phyloP scores from a whole-genome alignment of 1,139 yeast species.

The Ogataea hybrid region DNA sequence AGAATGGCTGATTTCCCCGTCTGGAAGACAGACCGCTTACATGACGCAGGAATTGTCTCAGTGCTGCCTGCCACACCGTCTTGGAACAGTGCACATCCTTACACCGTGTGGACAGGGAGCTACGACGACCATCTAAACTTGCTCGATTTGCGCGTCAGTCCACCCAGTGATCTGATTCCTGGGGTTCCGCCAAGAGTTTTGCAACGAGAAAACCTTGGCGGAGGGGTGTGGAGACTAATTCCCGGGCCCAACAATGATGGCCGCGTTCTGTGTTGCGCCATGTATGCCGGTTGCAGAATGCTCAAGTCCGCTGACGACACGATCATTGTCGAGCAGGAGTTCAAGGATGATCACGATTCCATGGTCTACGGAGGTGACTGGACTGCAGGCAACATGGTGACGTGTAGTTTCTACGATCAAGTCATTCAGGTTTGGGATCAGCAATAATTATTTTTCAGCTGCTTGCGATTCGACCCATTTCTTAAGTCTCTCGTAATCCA shows the following conservation, averaged over 20 bases:
- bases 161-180: slow-evolving; percentile 41
- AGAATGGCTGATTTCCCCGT: slow-evolving; percentile 41
- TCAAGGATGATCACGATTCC: slow-evolving; percentile 76
- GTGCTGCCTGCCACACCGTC: slow-evolving; percentile 44
- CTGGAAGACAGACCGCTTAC: slow-evolving; percentile 61
- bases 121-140: slow-evolving; percentile 79
- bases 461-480: slow-evolving; percentile 54
- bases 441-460: slow-evolving; percentile 28
- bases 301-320: slow-evolving; percentile 38
- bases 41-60: slow-evolving; percentile 87
- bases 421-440: slow-evolving; percentile 70
- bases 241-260: slow-evolving; percentile 51
- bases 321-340: slow-evolving; percentile 44
- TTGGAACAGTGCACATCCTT: slow-evolving; percentile 37
- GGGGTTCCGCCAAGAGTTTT: slow-evolving; percentile 49
- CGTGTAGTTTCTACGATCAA: slow-evolving; percentile 90
- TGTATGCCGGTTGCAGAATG: slow-evolving; percentile 92
- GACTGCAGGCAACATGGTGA: slow-evolving; percentile 54
- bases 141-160: slow-evolving; percentile 62
- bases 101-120: slow-evolving; percentile 81
- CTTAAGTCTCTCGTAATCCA: slow-evolving; percentile 52
- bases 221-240: slow-evolving; percentile 92
- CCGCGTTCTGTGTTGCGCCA: slow-evolving; percentile 74
- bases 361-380: slow-evolving; percentile 98
- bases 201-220: slow-evolving; percentile 59